These are phyloP conservation scores for Cladobotryum protrusum DNA, from an alignment of 2,329 filamentous ascomycete genomes.

Conservation along the genomic window DNA sequence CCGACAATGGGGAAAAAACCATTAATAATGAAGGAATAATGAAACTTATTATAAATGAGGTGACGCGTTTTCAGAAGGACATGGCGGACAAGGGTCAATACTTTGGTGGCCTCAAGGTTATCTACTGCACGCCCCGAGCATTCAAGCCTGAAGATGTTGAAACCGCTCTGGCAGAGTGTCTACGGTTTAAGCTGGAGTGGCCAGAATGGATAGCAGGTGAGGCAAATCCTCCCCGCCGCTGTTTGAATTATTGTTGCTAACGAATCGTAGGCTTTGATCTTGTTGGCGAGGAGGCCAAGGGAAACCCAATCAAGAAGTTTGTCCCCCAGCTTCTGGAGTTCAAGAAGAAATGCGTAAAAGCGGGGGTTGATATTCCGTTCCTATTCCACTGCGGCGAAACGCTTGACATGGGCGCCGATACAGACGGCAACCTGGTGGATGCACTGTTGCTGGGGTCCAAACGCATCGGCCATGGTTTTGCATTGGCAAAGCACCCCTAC, in stretches of 20 bases:
- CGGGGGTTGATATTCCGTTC: constrained; percentile 57
- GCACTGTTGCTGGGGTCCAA: constrained; percentile 59
- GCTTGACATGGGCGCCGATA: constrained; percentile 56
- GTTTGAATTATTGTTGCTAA: not conserved
- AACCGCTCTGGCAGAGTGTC: constrained; percentile 53
- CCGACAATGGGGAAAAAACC: constrained; percentile 45
- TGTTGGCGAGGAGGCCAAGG: constrained; percentile 60
- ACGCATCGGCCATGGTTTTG: constrained; percentile 69
- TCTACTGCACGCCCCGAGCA: constrained; percentile 63
- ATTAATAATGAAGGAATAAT: constrained; percentile 56
- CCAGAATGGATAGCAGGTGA: constrained; percentile 58
- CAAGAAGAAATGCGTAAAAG: constrained; percentile 40
- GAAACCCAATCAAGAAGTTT: constrained; percentile 52
- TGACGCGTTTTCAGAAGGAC: constrained; percentile 39
- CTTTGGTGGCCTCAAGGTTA: constrained; percentile 62
- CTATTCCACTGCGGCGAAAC: constrained; percentile 75
- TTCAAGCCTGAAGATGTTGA: constrained; percentile 44
- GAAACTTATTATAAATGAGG: constrained; percentile 51
- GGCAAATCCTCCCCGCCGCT: constrained; percentile 11
- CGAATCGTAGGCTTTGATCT: constrained; percentile 54
- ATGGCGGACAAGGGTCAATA: constrained; percentile 25
- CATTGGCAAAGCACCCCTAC: constrained; percentile 58
- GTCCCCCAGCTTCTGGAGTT: constrained; percentile 52
- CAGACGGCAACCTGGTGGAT: constrained; percentile 63
- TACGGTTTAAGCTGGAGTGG: constrained; percentile 51